These are phyloP conservation scores for Ilex aquifolium DNA, from an alignment of 257 asterid species.

Conservation along the genomic window DNA sequence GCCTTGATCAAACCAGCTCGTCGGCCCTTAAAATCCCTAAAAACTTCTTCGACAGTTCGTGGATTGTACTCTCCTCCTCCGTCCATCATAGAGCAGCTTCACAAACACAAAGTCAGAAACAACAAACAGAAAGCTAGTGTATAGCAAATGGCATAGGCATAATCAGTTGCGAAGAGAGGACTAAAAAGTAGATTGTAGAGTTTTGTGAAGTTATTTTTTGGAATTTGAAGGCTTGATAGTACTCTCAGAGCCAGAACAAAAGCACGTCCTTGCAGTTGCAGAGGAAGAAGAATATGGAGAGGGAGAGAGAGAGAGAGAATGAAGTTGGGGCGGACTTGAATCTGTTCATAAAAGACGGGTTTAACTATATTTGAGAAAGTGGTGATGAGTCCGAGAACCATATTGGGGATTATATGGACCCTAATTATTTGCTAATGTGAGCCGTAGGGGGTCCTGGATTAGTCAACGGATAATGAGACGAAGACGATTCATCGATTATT, in stretches of 20 bases:
- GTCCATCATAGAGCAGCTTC: slow-evolving; percentile 4
- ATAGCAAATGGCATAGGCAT: not conserved
- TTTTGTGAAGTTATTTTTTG: not conserved
- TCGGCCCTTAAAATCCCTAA: slow-evolving; percentile 40
- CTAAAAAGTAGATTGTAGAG: not conserved
- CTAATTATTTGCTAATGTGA: no score
- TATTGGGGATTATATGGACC: not conserved
- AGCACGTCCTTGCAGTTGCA: not conserved
- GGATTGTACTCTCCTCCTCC: slow-evolving; percentile 27
- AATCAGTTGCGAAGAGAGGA: not conserved
- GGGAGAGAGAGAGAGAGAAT: not conserved
- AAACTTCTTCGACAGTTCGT: slow-evolving; percentile 37
- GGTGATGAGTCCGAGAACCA: slow-evolving; percentile 18
- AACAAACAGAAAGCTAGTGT: not conserved
- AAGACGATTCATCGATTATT: no score
- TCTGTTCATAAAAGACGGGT: slow-evolving; percentile 10
- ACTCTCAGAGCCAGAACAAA: no score
- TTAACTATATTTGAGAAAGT: slow-evolving; percentile 22
- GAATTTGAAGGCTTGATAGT: no score
- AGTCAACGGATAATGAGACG: no score
- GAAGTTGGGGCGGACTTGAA: slow-evolving; percentile 22
- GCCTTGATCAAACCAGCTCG: slow-evolving; percentile 37
- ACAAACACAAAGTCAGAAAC: not conserved
- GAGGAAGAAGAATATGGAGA: not conserved
- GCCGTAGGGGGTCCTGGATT: no score